A percentile compares a stretch with the other conserved stretches of the same genome.
These are phyloP conservation scores for Talaromyces sp. DNA, from an alignment of 2,329 filamentous ascomycete genomes.

Conservation along the genomic window DNA sequence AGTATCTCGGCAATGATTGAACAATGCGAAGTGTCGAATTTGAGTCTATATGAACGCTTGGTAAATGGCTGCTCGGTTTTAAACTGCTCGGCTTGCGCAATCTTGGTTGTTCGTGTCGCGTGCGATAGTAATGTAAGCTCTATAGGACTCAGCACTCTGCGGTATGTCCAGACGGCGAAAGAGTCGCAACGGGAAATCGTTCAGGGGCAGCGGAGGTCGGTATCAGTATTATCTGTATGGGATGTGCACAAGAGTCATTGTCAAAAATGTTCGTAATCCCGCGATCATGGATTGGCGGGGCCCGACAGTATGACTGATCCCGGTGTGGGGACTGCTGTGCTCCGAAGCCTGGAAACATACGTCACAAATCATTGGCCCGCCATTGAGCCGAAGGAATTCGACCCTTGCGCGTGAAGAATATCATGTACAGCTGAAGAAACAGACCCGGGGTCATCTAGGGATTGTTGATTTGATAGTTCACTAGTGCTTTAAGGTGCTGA, in stretches of 20 bases:
- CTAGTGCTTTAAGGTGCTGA: slow-evolving; percentile 2
- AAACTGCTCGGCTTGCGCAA: background rate
- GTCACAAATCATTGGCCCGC: slow-evolving; percentile 16
- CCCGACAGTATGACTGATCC: slow-evolving; percentile 16
- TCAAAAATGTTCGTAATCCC: slow-evolving; percentile 6
- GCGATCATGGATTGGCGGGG: slow-evolving; percentile 26
- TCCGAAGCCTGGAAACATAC: slow-evolving; percentile 22
- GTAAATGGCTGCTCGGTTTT: background rate
- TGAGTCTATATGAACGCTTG: background rate
- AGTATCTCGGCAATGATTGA: background rate
- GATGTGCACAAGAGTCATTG: background rate
- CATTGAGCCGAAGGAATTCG: background rate
- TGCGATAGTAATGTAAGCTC: slow-evolving; percentile 5
- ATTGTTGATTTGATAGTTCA: background rate
- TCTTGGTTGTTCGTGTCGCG: slow-evolving; percentile 10
- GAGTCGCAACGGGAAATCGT: background rate
- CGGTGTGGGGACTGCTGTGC: slow-evolving; percentile 31
- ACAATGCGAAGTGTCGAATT: background rate
- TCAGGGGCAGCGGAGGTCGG: background rate
- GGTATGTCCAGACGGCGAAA: background rate
- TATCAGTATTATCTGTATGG: background rate
- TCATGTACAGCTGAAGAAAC: background rate
- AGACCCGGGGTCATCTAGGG: background rate
- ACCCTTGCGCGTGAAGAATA: background rate
- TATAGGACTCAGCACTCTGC: background rate